These are phyloP conservation scores for Fusarium sp. DNA, from an alignment of 2,329 filamentous ascomycete species.

Conservation along the genomic window DNA sequence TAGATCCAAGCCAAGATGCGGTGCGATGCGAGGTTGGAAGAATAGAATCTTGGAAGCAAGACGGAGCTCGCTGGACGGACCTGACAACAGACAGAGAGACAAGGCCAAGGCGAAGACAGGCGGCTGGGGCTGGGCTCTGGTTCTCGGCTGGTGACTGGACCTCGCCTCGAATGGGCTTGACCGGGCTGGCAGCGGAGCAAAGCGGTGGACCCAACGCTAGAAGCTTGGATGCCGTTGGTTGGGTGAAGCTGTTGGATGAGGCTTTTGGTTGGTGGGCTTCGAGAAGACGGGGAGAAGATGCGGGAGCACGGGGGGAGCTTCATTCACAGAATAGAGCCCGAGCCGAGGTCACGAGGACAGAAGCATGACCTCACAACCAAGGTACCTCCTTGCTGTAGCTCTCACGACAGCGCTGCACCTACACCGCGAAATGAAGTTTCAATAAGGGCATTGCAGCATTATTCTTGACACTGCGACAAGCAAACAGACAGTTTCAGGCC, in stretches of 20 bases:
- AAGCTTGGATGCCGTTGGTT: conserved; percentile 19
- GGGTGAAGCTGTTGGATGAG: conserved; percentile 3
- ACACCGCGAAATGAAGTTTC: background rate
- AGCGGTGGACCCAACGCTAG: conserved; percentile 4
- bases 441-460: background rate
- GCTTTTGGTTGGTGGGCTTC: conserved; percentile 20
- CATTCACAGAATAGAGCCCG: background rate
- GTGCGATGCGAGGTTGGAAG: conserved; percentile 15
- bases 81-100: conserved; percentile 21
- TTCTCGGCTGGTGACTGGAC: conserved; percentile 1
- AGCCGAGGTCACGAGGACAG: conserved; percentile 33
- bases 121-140: conserved; percentile 23
- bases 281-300: conserved; percentile 20
- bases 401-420: conserved; percentile 13
- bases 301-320: background rate
- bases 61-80: conserved; percentile 8
- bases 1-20: conserved; percentile 11
- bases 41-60: conserved; percentile 5
- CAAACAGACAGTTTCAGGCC: background rate
- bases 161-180: background rate
- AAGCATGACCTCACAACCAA: conserved; percentile 38
- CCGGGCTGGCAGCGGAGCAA: background rate
- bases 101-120: conserved; percentile 7
- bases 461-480: background rate
- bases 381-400: background rate